These are phyloP conservation scores for Dothiorella sarmentorum DNA, from an alignment of 2,329 filamentous ascomycete species.

Conservation along the genomic window DNA sequence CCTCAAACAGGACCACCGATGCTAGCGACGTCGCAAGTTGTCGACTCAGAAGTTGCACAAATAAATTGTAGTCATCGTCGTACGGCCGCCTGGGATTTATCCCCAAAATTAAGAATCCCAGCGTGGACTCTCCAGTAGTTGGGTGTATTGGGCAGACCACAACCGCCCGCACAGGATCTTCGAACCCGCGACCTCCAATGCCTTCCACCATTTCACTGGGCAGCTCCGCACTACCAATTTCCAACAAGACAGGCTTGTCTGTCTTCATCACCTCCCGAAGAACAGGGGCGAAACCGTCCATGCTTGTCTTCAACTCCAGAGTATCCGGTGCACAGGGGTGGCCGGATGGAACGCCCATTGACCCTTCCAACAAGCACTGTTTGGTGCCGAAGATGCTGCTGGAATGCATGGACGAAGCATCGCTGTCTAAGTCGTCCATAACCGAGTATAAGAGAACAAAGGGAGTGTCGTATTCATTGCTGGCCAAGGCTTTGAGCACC, in stretches of 20 bases:
- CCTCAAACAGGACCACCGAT: constrained; percentile 77
- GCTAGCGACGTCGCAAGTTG: constrained; percentile 77
- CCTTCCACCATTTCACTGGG: constrained; percentile 63
- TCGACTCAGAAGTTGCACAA: constrained; percentile 69
- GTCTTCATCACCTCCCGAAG: constrained; percentile 73
- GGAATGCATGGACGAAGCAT: constrained; percentile 68
- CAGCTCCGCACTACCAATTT: constrained; percentile 63
- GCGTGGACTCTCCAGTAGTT: constrained; percentile 67
- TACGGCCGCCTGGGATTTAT: constrained; percentile 75
- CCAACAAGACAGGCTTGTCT: constrained; percentile 64
- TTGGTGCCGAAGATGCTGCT: constrained; percentile 61
- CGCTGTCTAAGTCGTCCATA: constrained; percentile 66
- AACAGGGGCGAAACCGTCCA: constrained; percentile 71
- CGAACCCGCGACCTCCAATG: constrained; percentile 67
- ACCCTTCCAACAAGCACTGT: constrained; percentile 67
- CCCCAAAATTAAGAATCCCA: constrained; percentile 76
- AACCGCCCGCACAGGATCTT: constrained; percentile 65
- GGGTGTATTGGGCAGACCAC: constrained; percentile 78
- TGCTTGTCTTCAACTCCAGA: constrained; percentile 67
- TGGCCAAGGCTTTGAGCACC: constrained; percentile 65
- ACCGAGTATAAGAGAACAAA: constrained; percentile 77
- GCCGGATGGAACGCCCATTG: constrained; percentile 62
- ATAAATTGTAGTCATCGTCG: constrained; percentile 76
- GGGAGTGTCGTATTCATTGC: constrained; percentile 72
- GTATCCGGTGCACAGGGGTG: constrained; percentile 59